Evolutionary conservation across 148 eudicot genomes (phyloP), one percentile per base, ranked within the genome.

Genomic region (Rhododendron kiyosumense): DNA sequence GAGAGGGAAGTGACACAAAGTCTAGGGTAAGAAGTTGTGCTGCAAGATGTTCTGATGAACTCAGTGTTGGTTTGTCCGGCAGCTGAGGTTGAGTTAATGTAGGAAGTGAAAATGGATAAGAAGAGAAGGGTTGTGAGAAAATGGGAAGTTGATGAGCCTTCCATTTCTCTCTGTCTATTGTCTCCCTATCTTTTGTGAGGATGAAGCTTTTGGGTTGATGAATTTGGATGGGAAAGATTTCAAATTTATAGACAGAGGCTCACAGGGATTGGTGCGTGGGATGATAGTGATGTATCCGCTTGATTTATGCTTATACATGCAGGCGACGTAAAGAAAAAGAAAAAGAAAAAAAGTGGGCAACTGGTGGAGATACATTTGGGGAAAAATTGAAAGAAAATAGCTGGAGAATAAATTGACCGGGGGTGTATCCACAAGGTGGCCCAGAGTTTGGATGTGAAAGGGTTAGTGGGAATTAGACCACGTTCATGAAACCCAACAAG

Each of bases 1-100:
- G 86, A 54, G 67, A 86, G 88, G 26, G 88, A 83, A 51, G 54
- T 38, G 79, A 79, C 63, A 78, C 90, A 89, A 15, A 86, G 88
- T 32, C 28, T n/a, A 2, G 87, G 87, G 32, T 86, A 86, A 11
- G 86, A 61, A 28, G 90, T 81, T 17, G 84, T 13, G 54, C 46
- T 81, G 75, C 90, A 89, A 57, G 86, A 86, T 30, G 85, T 54
- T 86, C 49, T 84, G 71, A 89, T 81, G 85, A 89, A 89, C 41
- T 83, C 88, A 1, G 54, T 78, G 79, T 61, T 85, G 24, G 79
- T 6, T 69, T 81, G 71, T 81, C 57, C 7, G 49, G 78, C 14
- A 17, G 69, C 87, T 0, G 71, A 46, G 79, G 14, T 65, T 18
- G 59, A 73, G 59, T 2, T 48, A 24, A 84, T 30, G 69, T 20